Conservation (phyloP, 257 asterid species). For the Parsonsia alboflavescens region DNA sequence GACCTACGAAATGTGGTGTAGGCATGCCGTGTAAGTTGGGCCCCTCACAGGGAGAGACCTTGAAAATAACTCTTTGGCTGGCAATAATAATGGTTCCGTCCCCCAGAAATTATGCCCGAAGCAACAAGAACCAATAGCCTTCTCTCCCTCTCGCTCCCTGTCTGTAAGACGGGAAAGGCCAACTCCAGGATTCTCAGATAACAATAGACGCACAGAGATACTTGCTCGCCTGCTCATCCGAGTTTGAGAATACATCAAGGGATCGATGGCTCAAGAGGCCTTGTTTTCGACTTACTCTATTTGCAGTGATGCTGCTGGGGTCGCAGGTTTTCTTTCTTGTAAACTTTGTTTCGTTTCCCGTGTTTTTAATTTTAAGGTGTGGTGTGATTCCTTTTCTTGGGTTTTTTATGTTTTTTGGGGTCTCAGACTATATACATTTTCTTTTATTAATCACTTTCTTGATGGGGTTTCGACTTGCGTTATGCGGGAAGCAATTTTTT, state of each 20-base stretch:
- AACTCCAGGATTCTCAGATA: not conserved
- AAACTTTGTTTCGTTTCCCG: not conserved
- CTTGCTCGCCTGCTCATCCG: not conserved
- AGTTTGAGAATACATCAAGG: not conserved
- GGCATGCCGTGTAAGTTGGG: not conserved
- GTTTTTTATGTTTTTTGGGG: not conserved
- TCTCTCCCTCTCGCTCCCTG: not conserved
- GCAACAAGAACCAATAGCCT: not conserved
- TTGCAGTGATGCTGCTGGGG: constrained; percentile 64
- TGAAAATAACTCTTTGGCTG: not conserved
- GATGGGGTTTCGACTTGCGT: not conserved
- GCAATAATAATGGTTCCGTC: constrained; percentile 1
- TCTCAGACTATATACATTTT: not conserved
- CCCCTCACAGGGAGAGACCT: not conserved
- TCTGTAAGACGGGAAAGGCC: too few relatives aligned
- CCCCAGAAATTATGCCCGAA: not conserved
- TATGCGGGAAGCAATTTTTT: not conserved
- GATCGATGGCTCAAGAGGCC: constrained; percentile 24
- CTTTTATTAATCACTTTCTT: not conserved
- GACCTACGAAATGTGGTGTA: not conserved
- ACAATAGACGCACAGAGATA: not conserved
- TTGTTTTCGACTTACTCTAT: constrained; percentile 42
- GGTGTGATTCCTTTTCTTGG: not conserved
- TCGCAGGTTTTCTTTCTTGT: constrained; percentile 45
- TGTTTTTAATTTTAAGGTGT: not conserved